A percentile compares a stretch with the other conserved stretches of the same genome.
Evolutionary conservation across 768 basidiomycete genomes (phyloP).

Genomic region (Mycena rosella): DNA sequence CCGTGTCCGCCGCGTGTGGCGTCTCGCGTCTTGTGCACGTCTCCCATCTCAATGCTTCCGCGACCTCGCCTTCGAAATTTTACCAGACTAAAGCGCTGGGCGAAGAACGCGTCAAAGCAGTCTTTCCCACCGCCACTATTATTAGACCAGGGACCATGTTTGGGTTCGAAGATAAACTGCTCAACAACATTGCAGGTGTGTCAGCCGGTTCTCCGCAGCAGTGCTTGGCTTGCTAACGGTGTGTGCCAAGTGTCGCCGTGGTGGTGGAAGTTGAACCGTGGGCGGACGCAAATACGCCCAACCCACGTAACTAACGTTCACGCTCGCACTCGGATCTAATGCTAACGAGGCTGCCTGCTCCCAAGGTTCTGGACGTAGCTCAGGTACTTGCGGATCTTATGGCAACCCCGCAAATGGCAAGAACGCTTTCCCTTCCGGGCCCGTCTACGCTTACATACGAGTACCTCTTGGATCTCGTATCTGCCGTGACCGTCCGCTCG

Average conservation of each 20-base stretch:
- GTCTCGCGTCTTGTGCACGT: constrained; percentile 93
- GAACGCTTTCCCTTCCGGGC: constrained; percentile 87
- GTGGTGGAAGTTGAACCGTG: constrained; percentile 94
- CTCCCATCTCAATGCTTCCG: constrained; percentile 93
- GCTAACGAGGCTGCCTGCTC: constrained; percentile 35
- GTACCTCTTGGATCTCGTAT: constrained; percentile 83
- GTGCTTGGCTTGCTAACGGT: constrained; percentile 30
- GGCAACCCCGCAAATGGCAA: constrained; percentile 68
- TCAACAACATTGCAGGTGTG: constrained; percentile 93
- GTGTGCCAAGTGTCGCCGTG: constrained; percentile 81
- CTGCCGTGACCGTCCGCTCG: constrained; percentile 82
- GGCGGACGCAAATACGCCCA: constrained; percentile 88
- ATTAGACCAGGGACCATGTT: constrained; percentile 88
- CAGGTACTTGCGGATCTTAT: constrained; percentile 89
- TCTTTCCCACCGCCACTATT: constrained; percentile 89
- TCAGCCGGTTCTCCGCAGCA: constrained; percentile 38
- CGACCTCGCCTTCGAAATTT: constrained; percentile 82
- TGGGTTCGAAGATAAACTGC: constrained; percentile 94
- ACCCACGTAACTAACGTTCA: constrained; percentile 79
- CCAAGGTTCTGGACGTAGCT: constrained; percentile 92
- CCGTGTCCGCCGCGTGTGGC: constrained; percentile 79
- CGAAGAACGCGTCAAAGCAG: constrained; percentile 86
- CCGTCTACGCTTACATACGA: constrained; percentile 89
- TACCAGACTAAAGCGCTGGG: constrained; percentile 93
- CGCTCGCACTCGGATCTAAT: constrained; percentile 18